Evolutionary conservation across 352 stramenopile genomes (phyloP).

Genomic region (Globisporangium perplexum): DNA sequence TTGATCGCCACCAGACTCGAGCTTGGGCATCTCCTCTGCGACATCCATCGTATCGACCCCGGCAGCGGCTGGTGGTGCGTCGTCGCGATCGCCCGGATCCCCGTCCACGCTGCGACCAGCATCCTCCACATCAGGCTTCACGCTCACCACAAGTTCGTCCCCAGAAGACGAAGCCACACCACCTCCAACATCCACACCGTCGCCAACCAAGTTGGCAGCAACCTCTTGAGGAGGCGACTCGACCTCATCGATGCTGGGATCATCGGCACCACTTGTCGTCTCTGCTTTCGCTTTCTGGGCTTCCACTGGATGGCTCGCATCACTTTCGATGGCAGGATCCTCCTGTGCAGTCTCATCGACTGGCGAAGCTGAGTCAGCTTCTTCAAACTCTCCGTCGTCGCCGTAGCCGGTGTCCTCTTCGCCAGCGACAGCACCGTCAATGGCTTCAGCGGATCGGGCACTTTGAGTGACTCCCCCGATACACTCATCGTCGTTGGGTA

Average conservation of each 20-base stretch:
- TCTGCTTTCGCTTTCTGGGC: not conserved
- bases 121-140: not conserved
- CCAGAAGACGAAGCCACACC: not conserved
- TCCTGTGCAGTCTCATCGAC: not conserved
- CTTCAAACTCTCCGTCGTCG: slow-evolving; percentile 4
- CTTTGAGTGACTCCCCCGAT: not conserved
- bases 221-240: not conserved
- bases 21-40: not conserved
- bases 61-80: not conserved
- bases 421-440: not conserved
- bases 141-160: not conserved
- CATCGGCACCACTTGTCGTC: not conserved
- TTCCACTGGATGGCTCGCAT: not conserved
- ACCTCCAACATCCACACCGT: not conserved
- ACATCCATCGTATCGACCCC: not conserved
- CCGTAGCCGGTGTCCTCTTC: slow-evolving; percentile 1
- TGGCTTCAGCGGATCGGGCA: not conserved
- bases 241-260: not conserved
- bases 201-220: not conserved
- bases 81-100: not conserved
- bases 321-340: not conserved
- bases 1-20: not conserved
- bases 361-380: not conserved
- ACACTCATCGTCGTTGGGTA: not conserved
- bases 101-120: not conserved